phyloP scores from a whole-genome alignment of 2,329 filamentous ascomycete species.

The Cordyceps fumosorosea region DNA sequence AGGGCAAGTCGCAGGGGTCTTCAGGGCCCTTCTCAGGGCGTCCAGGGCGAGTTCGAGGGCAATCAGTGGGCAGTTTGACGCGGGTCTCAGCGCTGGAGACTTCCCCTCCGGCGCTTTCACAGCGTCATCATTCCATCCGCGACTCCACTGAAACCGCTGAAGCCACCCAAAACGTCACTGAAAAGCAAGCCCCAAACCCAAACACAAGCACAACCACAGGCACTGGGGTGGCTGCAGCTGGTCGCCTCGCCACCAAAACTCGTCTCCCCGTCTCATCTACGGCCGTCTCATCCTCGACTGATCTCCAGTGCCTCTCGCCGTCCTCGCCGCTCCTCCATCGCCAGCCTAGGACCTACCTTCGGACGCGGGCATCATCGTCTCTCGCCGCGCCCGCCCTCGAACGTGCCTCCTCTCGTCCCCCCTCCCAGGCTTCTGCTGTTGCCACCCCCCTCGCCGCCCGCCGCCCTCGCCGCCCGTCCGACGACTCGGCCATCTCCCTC shows the following conservation, averaged over 20 bases:
- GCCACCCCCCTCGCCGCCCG: background rate
- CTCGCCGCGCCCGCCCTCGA: slow-evolving; percentile 10
- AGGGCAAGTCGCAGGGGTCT: background rate
- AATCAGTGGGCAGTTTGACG: background rate
- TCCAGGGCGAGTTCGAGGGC: background rate
- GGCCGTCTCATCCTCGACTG: background rate
- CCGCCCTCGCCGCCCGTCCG: background rate
- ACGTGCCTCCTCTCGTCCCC: background rate
- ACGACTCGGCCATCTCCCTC: slow-evolving; percentile 5
- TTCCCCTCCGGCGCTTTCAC: background rate
- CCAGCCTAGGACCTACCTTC: slow-evolving; percentile 14
- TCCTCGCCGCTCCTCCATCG: slow-evolving; percentile 7
- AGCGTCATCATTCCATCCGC: background rate
- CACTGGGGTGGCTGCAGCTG: background rate
- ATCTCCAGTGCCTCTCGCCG: background rate
- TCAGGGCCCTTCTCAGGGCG: background rate
- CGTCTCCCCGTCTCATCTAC: slow-evolving; percentile 9
- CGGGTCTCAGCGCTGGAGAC: background rate
- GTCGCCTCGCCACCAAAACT: slow-evolving; percentile 1
- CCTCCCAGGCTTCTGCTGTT: background rate
- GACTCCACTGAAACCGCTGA: background rate
- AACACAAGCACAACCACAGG: background rate
- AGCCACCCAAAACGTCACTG: background rate
- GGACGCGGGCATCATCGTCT: slow-evolving; percentile 3
- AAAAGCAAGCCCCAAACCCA: background rate